Evolutionary conservation across 331 rosid species (phyloP), one percentile per base, ranked within the genome.

Genomic region (Phaseolus coccineus): DNA sequence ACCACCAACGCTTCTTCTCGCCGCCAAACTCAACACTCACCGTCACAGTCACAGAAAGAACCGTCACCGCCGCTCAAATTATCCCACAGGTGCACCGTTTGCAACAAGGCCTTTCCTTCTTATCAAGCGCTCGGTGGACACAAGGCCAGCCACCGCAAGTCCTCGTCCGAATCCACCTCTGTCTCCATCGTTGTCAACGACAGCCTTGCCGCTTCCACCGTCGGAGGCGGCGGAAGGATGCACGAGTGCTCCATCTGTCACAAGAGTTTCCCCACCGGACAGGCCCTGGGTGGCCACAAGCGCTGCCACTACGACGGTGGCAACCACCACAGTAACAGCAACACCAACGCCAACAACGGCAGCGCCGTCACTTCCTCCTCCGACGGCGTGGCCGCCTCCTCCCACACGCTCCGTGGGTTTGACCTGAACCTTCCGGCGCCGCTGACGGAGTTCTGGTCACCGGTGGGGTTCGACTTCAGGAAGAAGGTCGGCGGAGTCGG

Each of bases 61-160:
- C 16, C 44, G 12, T 13, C 62, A 31, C 87, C 87, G 12, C 53
- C 85, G 37, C 35, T 68, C 73, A 91, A 89, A 56, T 87, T 73
- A 1, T 76, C 90, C 39, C 91, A 93, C 81, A 70, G 44, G 82
- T 96, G 99, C 61, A 67, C 79, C 9, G 91, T 96, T 6, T 96
- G 99, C 69, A 46, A 82, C 80, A 96, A 87, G 69, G 83, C 91
- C 0, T 96, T 96, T 22, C 24, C 97, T 0, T 96, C 99, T 6
- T 96, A 93, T 72, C 99, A 95, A 76, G 99, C 99, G 0, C 94
- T 95, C 8, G 99, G 98, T 3, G 99, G 99, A 0, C 99, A 96
- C 83, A 96, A 93, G 77, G 96, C 99, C 15, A 96, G 99, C 59
- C 99, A 96, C 84, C 96, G 99, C 11, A 96, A 91, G 27, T 66